These are phyloP conservation scores for Epichloe baconii DNA, from an alignment of 2,329 filamentous ascomycete species.

Conservation along the genomic window DNA sequence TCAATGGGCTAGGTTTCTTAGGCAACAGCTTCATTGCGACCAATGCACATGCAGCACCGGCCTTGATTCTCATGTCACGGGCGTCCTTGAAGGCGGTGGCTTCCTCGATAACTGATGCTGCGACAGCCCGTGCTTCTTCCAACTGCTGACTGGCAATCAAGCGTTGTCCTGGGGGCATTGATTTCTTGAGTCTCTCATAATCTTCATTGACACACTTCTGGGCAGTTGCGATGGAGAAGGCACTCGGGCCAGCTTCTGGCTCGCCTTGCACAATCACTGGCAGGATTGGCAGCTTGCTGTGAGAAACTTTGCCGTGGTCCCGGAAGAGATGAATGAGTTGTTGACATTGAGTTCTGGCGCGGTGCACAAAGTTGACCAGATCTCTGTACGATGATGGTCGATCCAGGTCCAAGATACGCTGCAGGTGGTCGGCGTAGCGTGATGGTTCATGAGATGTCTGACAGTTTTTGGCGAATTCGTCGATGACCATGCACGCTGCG, in stretches of 20 bases:
- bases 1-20: conserved; percentile 84
- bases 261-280: conserved; percentile 93
- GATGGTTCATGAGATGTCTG: conserved; percentile 25
- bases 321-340: conserved; percentile 84
- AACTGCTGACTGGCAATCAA: conserved; percentile 72
- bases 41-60: conserved; percentile 74
- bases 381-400: conserved; percentile 77
- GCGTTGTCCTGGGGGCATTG: conserved; percentile 76
- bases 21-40: conserved; percentile 79
- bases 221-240: conserved; percentile 78
- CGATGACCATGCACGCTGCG: conserved; percentile 67
- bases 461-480: conserved; percentile 67
- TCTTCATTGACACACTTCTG: conserved; percentile 79
- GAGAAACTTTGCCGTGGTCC: conserved; percentile 72
- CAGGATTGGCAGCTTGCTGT: conserved; percentile 61
- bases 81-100: conserved; percentile 66
- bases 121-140: conserved; percentile 60
- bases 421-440: conserved; percentile 52
- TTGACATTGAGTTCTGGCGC: conserved; percentile 82
- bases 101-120: conserved; percentile 62
- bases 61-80: conserved; percentile 74
- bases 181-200: conserved; percentile 77
- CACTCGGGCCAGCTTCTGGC: conserved; percentile 76
- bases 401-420: conserved; percentile 67
- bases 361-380: conserved; percentile 77